Base-by-base conservation (phyloP, 208 protist species). In the Trypanosoma lewisi region DNA sequence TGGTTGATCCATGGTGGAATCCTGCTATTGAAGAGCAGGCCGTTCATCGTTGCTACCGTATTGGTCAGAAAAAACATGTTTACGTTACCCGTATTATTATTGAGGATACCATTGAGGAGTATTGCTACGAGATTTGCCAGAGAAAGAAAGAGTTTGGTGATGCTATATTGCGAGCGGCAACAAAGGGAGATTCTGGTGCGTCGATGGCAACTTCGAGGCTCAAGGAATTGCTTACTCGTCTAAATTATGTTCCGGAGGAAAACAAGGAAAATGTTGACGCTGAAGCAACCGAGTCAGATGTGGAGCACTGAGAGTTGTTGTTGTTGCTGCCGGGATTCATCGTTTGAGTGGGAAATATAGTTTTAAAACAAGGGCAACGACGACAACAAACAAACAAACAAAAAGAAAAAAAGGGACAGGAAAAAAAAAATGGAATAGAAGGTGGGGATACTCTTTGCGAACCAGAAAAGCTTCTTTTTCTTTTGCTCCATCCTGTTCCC, bases 1-100 rank as follows among this genome's bases (percentile, higher is more conserved):
- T 99, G 0, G 84, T 98, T 50, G 96, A 98, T 68, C 89, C 90
- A 28, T 98, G 97, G 96, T 99, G 96, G 95, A 98, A 98, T 63
- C 93, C 96, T 23, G 94, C 93, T 23, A 90, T 97, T 56, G 96
- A 98, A 59, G 82, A 97, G 49, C 97, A 98, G 67, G 96, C 96
- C 0, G 91, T 98, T 36, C 91, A 98, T 70, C 85, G 96, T 9
- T 96, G 96, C 56, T 97, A 98, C 70, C 80, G 96, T 31, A 97
- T 98, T 55, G 96, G 96, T 1, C 97, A 98, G 67, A 94, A 78
- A 54, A 95, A 95, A 57, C 81, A 85, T 23, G 95, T 98, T 8
- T 76, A 82, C 50, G 90, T 98, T 23, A 85, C 83, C 17, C 80
- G 93, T 21, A 96, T 97, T 51, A 90, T 98, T 44, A 94, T 96